phyloP scores from a whole-genome alignment of 129 eudicot species.

The Flaveria sonorensis region DNA sequence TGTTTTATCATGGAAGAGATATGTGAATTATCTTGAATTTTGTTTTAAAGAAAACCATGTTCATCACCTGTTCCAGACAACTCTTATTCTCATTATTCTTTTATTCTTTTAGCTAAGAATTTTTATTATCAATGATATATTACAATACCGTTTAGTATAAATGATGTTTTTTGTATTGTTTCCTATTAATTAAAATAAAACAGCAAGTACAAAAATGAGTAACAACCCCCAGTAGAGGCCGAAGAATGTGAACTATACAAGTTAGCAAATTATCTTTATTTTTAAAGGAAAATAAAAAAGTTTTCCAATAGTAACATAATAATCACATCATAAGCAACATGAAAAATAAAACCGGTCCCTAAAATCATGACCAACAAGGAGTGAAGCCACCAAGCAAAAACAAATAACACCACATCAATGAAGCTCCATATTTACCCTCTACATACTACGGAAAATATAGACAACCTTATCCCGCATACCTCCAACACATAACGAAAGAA shows the following conservation, averaged over 20 bases:
- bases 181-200: background rate
- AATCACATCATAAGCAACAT: background rate
- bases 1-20: too few relatives aligned
- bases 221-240: too few relatives aligned
- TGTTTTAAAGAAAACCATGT: too few relatives aligned
- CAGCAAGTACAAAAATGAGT: too few relatives aligned
- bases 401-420: background rate
- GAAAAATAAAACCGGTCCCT: background rate
- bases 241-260: too few relatives aligned
- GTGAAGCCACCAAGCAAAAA: slow-evolving; percentile 13
- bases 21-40: too few relatives aligned
- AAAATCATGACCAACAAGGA: background rate
- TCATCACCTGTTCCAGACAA: too few relatives aligned
- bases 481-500: too few relatives aligned
- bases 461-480: background rate
- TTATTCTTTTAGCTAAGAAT: too few relatives aligned
- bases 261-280: background rate
- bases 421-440: background rate
- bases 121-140: too few relatives aligned
- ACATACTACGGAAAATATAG: background rate
- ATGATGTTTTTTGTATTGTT: background rate
- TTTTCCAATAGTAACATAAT: background rate
- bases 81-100: too few relatives aligned
- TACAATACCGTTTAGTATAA: too few relatives aligned
- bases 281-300: background rate